A percentile compares a stretch with the other conserved stretches of the same genome.
These are phyloP conservation scores for Cladosporium cucumerinum DNA, from an alignment of 2,329 filamentous ascomycete genomes.

Conservation along the genomic window DNA sequence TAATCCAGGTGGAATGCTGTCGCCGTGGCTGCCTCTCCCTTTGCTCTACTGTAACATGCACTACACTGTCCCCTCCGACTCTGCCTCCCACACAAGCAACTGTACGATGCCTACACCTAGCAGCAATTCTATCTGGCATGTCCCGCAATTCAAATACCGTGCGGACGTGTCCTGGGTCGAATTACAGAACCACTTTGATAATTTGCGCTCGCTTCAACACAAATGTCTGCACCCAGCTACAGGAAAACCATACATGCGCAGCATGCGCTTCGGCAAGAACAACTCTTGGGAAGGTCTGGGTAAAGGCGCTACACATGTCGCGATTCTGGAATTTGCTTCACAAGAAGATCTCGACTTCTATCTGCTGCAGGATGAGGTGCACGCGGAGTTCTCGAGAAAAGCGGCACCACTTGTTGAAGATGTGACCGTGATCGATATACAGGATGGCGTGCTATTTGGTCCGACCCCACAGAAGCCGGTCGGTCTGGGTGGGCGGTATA, in stretches of 20 bases:
- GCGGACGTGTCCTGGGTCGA: constrained; percentile 33
- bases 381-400: constrained; percentile 30
- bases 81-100: neutral
- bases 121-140: constrained; percentile 21
- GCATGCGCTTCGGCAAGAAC: constrained; percentile 35
- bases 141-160: constrained; percentile 36
- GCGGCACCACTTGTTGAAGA: constrained; percentile 35
- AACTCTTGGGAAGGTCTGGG: constrained; percentile 33
- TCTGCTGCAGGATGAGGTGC: constrained; percentile 32
- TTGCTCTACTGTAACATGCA: neutral
- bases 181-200: constrained; percentile 33
- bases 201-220: constrained; percentile 30
- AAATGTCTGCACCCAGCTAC: constrained; percentile 26
- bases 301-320: constrained; percentile 38
- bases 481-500: constrained; percentile 17
- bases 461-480: constrained; percentile 25
- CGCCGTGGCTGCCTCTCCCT: neutral
- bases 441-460: constrained; percentile 35
- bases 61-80: neutral
- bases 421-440: constrained; percentile 34
- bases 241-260: constrained; percentile 33
- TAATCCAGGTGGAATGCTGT: neutral
- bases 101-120: neutral
- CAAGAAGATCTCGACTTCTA: constrained; percentile 37
- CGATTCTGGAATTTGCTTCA: constrained; percentile 35